Base-by-base conservation (phyloP, 1,284 basidiomycete species). In the Phylloboletellus chloephorus region DNA sequence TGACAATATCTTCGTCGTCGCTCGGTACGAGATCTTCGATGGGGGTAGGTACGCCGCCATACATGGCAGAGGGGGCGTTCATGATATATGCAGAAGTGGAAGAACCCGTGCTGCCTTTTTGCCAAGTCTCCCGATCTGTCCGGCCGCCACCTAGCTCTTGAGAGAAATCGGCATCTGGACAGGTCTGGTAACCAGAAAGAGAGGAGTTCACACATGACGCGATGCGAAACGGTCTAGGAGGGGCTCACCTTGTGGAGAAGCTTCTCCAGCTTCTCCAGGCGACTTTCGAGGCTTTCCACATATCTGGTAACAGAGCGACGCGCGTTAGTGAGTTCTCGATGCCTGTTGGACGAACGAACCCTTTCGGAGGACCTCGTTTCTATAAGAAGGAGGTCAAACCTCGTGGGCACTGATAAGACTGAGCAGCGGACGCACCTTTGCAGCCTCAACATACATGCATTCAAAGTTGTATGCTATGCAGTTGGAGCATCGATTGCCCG, bases 341-440 rank as follows among this genome's bases (percentile, higher is more conserved):
- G 7, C 1, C n/a, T 2, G 13, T 9, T 3, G 9, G 15, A 21
- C 24, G 20, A 9, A 56, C 51, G 16, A 22, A 91, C 76, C 87
- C 88, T 67, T 91, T 88, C 1, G 88, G 84, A 20, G 88, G 85
- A 2, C 88, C 87, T 26, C 88, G 79, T 68, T 88, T 85, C 77
- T 89, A n/a, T n/a, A n/a, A 6, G 1, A 29, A 20, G 13, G 49
- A 31, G 26, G 21, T 43, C 20, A 39, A 31, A 20, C 26, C 13
- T 28, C 11, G 10, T 21, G n/a, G 13, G 30, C 31, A 45, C 36
- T 8, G 21, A 41, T 9, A 8, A 26, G 13, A 4, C 13, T 0
- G n/a, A 2, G 26, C 4, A 34, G 38, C 10, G 16, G 20, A 62
- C 69, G 34, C 46, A 83, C 82, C 73, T 82, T 82, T 21, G 81